Conservation (phyloP, 306 rosid genomes). For the Malus orientalis region DNA sequence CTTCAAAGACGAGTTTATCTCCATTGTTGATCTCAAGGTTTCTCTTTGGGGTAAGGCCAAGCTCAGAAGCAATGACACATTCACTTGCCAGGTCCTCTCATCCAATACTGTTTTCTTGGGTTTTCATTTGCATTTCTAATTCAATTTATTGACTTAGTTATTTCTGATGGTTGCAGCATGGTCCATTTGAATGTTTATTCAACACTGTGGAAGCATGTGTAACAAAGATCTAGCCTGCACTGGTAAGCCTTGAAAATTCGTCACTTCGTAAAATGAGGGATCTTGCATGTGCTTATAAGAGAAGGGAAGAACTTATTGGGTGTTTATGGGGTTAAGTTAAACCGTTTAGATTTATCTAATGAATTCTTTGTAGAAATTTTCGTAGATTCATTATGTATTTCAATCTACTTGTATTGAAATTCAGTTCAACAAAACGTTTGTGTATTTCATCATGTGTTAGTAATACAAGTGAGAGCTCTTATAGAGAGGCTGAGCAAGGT, state of each 20-base stretch:
- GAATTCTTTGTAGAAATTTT: not conserved
- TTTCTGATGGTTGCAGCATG: constrained; percentile 58
- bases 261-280: too few species aligned
- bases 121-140: not conserved
- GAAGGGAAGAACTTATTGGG: not conserved
- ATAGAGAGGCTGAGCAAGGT: too few species aligned
- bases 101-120: not conserved
- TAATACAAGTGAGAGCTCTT: too few species aligned
- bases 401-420: not conserved
- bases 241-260: constrained; percentile 33
- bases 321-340: not conserved
- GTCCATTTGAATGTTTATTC: constrained; percentile 67
- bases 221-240: constrained; percentile 60
- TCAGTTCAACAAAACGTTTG: too few species aligned
- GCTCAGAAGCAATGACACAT: constrained; percentile 40
- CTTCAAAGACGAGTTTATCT: constrained; percentile 46
- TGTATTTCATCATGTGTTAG: too few species aligned
- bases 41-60: constrained; percentile 88
- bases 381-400: not conserved
- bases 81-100: constrained; percentile 63
- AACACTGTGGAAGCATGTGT: constrained; percentile 88
- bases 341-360: not conserved
- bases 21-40: constrained; percentile 68
- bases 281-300: too few species aligned
- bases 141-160: not conserved